Base-by-base conservation (phyloP, 805 yeast genomes). In the Lipomyces sp. region DNA sequence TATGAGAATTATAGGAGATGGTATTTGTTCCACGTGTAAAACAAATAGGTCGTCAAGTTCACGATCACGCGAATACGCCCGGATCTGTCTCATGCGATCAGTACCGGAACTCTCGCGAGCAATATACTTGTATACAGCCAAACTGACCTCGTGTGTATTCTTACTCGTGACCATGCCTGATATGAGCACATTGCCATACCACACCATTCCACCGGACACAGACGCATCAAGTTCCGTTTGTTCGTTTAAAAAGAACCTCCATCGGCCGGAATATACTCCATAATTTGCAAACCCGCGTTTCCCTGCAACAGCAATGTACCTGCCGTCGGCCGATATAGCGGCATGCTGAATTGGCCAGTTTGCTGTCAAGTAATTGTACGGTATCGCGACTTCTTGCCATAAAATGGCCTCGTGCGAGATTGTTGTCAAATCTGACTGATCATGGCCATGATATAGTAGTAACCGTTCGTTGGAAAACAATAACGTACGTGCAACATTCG, bases 281-380 rank as follows among this genome's bases (percentile, higher is more conserved):
- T 73, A 76, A 39, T 76, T 68, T 23, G 74, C 63, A 14, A 78
- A 69, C 21, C 80, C 81, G 23, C 64, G 61, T 21, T 70, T 65
- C 0, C 82, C 83, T 4, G 80, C 74, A 16, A 78, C 65, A 21
- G 81, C 80, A 16, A 77, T 66, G 53, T 68, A 69, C 43, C 72
- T 63, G 10, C 82, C 82, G 55, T 77, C 79, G 23, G 70, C 69
- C 44, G 77, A 73, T 18, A 71, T 66, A n/a, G 74, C 62, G 2
- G 72, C 68, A 32, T 71, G 68, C 14, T 70, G 60, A 1, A 79
- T 68, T 3, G 74, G 74, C 66, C 71, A 65, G 60, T 76, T 76
- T 28, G 67, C 69, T 3, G 78, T 66, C 37, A 70, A 65, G 53
- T 78, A 79, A 21, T 65, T 58, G 2, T 74, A 61, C 1, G 82